Evolutionary conservation across 2,329 filamentous ascomycete species (phyloP), one percentile per base, ranked within the genome.

Genomic region (Hymenoscyphus fructigenus): DNA sequence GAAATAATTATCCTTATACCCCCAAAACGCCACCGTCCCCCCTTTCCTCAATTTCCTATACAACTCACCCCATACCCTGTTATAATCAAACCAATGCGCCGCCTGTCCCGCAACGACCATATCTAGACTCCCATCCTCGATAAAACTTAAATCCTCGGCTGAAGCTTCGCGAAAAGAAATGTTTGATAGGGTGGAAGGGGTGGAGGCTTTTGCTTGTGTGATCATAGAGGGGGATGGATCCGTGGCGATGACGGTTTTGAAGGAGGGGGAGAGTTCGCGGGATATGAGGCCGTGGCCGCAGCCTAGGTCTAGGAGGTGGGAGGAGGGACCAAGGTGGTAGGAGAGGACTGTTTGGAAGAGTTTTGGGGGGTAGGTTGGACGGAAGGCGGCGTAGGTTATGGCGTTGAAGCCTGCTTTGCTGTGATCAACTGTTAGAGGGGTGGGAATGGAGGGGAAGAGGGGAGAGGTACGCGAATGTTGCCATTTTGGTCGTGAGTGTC

Each of bases 31-130:
- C n/a, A 90, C 70, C 0, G 84, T 85, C 17, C 86, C 87, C 15
- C 84, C 84, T 1, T 75, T 74, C 59, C 82, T 79, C 50, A 88
- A 76, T 7, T 86, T 81, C 14, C 85, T 79, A 10, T 77, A 77
- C 64, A 89, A 73, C 70, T 85, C 82, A 0, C 80, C 80, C 83
- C 85, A 90, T 2, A 83, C 79, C 47, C 77, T 79, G 7, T 67
- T 50, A 71, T 84, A 85, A 73, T 89, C 81, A 74, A 90, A 90
- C 87, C 87, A 90, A 73, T 90, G 88, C 50, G 86, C 85, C 7
- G 87, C 82, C 71, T 90, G 86, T 0, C 78, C 81, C 0, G 81
- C 79, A 0, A 80, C 76, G 1, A 81, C 76, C 68, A 82, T 76
- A 72, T 90, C 87, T 1, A 89, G 74, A 3, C 78, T 80, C 5